Evolutionary conservation across 139 green algal genomes (phyloP).

Genomic region (Haematococcus sp.): DNA sequence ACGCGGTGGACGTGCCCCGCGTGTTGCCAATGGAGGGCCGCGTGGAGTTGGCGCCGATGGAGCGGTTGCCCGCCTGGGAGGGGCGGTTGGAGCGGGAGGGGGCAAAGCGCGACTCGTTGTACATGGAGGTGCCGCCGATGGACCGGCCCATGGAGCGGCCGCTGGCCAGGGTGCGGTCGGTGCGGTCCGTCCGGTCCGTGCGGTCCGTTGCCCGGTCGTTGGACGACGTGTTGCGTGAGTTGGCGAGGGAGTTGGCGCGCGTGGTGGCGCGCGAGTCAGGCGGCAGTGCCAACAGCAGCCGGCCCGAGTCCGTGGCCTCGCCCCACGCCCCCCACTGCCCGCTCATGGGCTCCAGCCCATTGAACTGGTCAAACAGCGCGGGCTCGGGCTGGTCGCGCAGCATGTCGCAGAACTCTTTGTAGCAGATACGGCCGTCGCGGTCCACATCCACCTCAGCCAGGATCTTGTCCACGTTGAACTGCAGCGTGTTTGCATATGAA

Average conservation of each 20-base stretch:
- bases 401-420: constrained; percentile 36
- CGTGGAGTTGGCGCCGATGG: neutral
- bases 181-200: too few species aligned
- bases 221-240: neutral
- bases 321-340: constrained; percentile 7
- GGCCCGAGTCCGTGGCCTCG: neutral
- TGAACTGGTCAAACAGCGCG: neutral
- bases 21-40: neutral
- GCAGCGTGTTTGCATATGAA: too few species aligned
- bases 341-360: neutral
- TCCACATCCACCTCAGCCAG: constrained; percentile 24
- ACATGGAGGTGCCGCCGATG: too few species aligned
- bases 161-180: neutral
- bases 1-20: neutral
- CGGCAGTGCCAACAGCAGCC: constrained; percentile 1
- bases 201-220: too few species aligned
- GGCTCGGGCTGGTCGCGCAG: constrained; percentile 1
- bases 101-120: neutral
- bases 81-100: neutral
- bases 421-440: constrained; percentile 27
- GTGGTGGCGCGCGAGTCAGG: neutral
- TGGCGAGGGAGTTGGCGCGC: neutral
- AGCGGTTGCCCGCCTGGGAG: neutral
- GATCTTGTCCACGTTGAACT: constrained; percentile 11
- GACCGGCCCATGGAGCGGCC: neutral